phyloP scores from a whole-genome alignment of 2,329 filamentous ascomycete genomes.

The Leptographium wingfieldii region DNA sequence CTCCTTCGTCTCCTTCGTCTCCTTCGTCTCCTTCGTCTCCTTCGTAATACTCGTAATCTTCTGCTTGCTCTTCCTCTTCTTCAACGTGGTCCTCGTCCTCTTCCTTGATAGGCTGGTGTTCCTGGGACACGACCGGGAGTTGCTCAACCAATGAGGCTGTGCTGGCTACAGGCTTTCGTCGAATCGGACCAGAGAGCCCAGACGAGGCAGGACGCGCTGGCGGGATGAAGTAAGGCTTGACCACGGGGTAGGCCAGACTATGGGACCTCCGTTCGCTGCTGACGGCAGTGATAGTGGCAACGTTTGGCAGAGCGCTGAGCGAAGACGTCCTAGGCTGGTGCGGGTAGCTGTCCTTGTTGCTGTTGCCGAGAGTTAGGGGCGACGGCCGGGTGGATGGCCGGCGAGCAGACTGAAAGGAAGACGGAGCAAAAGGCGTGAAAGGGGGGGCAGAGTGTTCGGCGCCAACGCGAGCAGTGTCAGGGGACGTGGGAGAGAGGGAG shows the following conservation, averaged over 20 bases:
- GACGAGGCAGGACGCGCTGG: neutral
- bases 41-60: neutral
- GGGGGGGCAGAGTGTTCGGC: neutral
- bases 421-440: neutral
- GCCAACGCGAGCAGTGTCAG: neutral
- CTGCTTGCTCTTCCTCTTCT: neutral
- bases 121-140: neutral
- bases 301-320: slow-evolving; percentile 4
- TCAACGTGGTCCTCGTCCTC: neutral
- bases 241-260: slow-evolving; percentile 1
- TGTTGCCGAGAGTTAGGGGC: slow-evolving; percentile 6
- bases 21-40: neutral
- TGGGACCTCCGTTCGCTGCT: slow-evolving; percentile 2
- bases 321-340: slow-evolving; percentile 6
- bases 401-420: neutral
- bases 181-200: slow-evolving; percentile 23
- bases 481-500: neutral
- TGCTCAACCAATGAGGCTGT: slow-evolving; percentile 36
- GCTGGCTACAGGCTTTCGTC: slow-evolving; percentile 50
- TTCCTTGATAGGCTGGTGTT: neutral
- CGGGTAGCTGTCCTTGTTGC: neutral
- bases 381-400: neutral
- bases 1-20: neutral
- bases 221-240: neutral
- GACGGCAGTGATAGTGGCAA: neutral